Evolutionary conservation across 139 green algal species (phyloP).

Genomic region (Ulvella scutata): DNA sequence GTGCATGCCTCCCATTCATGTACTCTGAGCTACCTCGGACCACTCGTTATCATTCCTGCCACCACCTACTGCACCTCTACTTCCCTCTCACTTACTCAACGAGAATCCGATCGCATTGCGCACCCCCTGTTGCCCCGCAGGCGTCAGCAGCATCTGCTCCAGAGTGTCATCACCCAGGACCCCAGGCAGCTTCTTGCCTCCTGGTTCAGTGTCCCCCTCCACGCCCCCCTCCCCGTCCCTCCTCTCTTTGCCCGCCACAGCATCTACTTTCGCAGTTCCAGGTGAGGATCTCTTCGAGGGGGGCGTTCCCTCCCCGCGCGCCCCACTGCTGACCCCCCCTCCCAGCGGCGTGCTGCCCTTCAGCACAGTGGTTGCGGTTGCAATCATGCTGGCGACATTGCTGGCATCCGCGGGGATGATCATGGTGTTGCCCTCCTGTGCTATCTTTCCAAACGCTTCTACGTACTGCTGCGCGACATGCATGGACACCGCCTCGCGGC

Average conservation of each 20-base stretch:
- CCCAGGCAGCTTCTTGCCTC: not conserved
- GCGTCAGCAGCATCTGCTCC: too few species aligned
- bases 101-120: too few species aligned
- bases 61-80: too few species aligned
- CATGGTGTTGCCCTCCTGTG: constrained; percentile 78
- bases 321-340: too few species aligned
- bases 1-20: too few species aligned
- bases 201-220: not conserved
- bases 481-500: constrained; percentile 51
- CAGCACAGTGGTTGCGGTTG: constrained; percentile 3
- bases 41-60: too few species aligned
- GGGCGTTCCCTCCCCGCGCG: too few species aligned
- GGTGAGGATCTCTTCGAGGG: not conserved
- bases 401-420: constrained; percentile 54
- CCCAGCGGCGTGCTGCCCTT: not conserved
- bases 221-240: not conserved
- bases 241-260: not conserved
- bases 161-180: not conserved
- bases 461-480: constrained; percentile 66
- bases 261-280: not conserved
- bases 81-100: too few species aligned
- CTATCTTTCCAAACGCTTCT: constrained; percentile 68
- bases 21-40: too few species aligned
- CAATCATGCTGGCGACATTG: constrained; percentile 72
- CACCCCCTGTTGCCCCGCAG: too few species aligned